phyloP scores from a whole-genome alignment of 2,329 filamentous ascomycete species.

The Fusarium cyanostomum region DNA sequence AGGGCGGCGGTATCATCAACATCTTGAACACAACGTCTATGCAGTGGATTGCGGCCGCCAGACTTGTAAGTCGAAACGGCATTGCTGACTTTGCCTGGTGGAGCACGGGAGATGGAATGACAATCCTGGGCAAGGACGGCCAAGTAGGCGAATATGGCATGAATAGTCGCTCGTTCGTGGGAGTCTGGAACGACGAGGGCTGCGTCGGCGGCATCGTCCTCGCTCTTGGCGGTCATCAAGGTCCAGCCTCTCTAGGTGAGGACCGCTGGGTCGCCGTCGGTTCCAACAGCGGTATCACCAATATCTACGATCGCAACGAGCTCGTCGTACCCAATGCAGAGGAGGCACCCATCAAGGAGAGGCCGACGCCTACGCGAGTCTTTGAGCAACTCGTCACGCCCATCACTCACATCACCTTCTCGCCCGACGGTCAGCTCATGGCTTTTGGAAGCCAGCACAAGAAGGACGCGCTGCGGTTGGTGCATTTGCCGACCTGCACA shows the following conservation, averaged over 20 bases:
- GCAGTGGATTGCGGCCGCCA: conserved; percentile 87
- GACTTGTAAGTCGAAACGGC: conserved; percentile 82
- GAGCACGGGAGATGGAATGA: conserved; percentile 82
- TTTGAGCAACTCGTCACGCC: conserved; percentile 91
- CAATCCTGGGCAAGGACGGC: conserved; percentile 84
- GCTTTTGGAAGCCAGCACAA: conserved; percentile 88
- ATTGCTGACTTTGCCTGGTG: conserved; percentile 95
- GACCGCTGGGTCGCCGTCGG: conserved; percentile 92
- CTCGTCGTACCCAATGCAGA: conserved; percentile 60
- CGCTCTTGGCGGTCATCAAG: conserved; percentile 75
- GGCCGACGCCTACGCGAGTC: conserved; percentile 75
- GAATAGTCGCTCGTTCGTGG: conserved; percentile 72
- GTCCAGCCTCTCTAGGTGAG: conserved; percentile 71
- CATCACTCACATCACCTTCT: conserved; percentile 81
- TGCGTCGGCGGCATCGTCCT: conserved; percentile 86
- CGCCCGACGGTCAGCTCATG: conserved; percentile 88
- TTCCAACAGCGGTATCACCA: conserved; percentile 86
- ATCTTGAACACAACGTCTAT: conserved; percentile 80
- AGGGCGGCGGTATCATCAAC: conserved; percentile 89
- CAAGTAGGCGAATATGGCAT: conserved; percentile 92
- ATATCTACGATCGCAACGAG: conserved; percentile 85
- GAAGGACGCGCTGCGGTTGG: conserved; percentile 85
- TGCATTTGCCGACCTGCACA: conserved; percentile 90
- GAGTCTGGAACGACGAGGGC: conserved; percentile 90
- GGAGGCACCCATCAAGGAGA: conserved; percentile 65